Base-by-base conservation (phyloP, 305 asterid genomes). In the Salvia sclarea region DNA sequence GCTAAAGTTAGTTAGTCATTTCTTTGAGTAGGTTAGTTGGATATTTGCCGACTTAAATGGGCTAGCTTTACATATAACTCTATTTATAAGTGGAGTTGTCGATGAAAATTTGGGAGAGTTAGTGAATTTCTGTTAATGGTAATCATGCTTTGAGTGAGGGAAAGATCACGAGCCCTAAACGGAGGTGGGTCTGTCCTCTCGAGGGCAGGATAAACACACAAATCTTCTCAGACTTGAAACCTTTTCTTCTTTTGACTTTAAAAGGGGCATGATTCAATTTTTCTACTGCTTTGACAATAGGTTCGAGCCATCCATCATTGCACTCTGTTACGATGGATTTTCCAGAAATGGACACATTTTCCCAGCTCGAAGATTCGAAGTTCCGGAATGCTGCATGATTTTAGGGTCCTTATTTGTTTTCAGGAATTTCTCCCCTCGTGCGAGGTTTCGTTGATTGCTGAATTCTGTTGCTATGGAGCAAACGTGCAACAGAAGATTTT, bases 391-490 rank as follows among this genome's bases (percentile, higher is more conserved):
- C 83, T 76, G 70, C 83, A 60, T 79, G 80, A 78, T 82, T 76
- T 76, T 69, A 48, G 70, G 77, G 59, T 67, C 70, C 70, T 71
- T 48, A 71, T 79, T 80, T 85, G 71, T 83, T 82, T 86, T 83
- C 83, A 62, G 83, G 86, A 77, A 79, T 81, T 57, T 73, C 78
- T 72, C 79, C 77, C 75, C 47, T 56, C n/a, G 50, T 76, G 79
- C 44, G 81, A 70, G 57, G 89, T 77, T 79, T 78, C 84, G 67
- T 80, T 81, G 85, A n/a, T 84, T 84, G 91, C 86, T 80, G 94
- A 80, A 80, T 76, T 79, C 82, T 68, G 68, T 85, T 84, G 86
- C 81, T 81, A 80, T 80, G 83, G 86, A 66, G 77, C 88, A 68
- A 79, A 77, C 81, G 75, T 86, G 83, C 82, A 70, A 85, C 77